These are phyloP conservation scores for Herpetomonas samuelpessoai DNA, from an alignment of 208 protist species.

Conservation along the genomic window DNA sequence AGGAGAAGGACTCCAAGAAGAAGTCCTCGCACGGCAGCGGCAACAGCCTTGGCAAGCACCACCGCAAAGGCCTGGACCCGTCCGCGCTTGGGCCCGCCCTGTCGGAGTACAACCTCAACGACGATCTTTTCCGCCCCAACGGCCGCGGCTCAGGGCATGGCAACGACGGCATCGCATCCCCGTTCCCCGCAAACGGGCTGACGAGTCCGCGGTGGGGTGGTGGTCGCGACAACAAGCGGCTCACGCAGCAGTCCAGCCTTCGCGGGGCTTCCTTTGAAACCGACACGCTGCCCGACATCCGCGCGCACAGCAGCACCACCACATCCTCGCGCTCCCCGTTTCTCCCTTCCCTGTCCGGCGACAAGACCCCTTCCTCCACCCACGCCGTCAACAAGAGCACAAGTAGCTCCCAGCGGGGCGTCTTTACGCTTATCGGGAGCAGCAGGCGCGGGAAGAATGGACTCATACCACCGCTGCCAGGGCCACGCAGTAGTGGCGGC, in stretches of 20 bases:
- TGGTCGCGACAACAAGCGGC: background rate
- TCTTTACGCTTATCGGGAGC: background rate
- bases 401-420: background rate
- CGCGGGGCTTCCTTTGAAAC: background rate
- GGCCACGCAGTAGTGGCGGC: too few relatives aligned
- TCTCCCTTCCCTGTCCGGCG: background rate
- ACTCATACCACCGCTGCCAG: too few relatives aligned
- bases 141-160: background rate
- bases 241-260: background rate
- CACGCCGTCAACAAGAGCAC: conserved; percentile 2
- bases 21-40: background rate
- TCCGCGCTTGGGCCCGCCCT: background rate
- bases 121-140: background rate
- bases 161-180: background rate
- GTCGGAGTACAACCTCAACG: background rate
- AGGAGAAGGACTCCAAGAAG: conserved; percentile 1
- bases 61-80: background rate
- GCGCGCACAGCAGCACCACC: background rate
- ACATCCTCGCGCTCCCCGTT: conserved; percentile 3
- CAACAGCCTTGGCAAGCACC: background rate
- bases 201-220: background rate
- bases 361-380: background rate
- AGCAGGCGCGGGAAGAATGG: background rate
- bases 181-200: background rate
- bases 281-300: background rate